phyloP scores from a whole-genome alignment of 768 basidiomycete genomes.

The Boletus fagicola region DNA sequence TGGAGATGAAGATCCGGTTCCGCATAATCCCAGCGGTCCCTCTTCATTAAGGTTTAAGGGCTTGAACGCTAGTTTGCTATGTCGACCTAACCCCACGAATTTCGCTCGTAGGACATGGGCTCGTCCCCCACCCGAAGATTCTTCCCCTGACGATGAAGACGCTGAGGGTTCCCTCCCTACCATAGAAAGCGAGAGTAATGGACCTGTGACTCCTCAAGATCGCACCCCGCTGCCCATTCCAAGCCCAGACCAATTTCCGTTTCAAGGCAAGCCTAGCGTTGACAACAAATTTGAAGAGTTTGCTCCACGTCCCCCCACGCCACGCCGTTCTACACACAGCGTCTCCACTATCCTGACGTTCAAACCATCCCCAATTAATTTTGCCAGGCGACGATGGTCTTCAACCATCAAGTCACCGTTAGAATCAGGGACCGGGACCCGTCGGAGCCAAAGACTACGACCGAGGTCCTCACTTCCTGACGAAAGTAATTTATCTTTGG shows the following conservation, averaged over 20 bases:
- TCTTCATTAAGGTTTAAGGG: constrained; percentile 31
- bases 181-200: constrained; percentile 46
- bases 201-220: constrained; percentile 61
- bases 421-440: constrained; percentile 34
- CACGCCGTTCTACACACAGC: constrained; percentile 19
- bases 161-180: constrained; percentile 34
- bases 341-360: constrained; percentile 47
- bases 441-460: constrained; percentile 36
- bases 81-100: constrained; percentile 59
- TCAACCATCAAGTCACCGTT: constrained; percentile 38
- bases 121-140: constrained; percentile 38
- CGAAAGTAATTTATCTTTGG: constrained; percentile 31
- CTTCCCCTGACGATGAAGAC: constrained; percentile 33
- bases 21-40: constrained; percentile 28
- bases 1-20: constrained; percentile 29
- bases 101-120: constrained; percentile 61
- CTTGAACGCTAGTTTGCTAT: constrained; percentile 47
- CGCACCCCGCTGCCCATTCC: constrained; percentile 42
- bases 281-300: constrained; percentile 23
- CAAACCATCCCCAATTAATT: constrained; percentile 63
- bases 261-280: constrained; percentile 16
- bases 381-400: constrained; percentile 62
- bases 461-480: constrained; percentile 30
- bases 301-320: constrained; percentile 24
- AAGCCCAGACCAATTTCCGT: constrained; percentile 30